Evolutionary conservation across 305 asterid species (phyloP).

Genomic region (Solanum aculeatissimum): DNA sequence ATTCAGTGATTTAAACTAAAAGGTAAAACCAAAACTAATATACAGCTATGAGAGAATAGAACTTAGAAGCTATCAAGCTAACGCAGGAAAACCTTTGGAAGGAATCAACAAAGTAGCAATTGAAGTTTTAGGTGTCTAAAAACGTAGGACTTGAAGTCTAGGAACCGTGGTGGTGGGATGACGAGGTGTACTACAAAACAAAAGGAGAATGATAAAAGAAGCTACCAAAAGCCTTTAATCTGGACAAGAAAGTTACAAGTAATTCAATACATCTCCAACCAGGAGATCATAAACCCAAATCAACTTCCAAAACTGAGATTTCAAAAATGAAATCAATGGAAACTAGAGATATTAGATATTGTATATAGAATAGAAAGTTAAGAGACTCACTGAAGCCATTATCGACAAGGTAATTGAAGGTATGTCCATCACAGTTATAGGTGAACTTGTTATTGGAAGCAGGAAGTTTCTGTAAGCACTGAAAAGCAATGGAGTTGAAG

Average conservation of each 20-base stretch:
- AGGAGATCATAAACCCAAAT: background rate
- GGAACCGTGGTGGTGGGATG: background rate
- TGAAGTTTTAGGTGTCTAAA: background rate
- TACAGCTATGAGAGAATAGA: background rate
- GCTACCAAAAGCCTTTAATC: background rate
- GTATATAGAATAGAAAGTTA: background rate
- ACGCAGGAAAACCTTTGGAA: background rate
- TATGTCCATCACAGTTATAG: no score
- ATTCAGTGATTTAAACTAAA: background rate
- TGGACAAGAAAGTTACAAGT: no score
- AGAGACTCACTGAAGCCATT: conserved; percentile 22
- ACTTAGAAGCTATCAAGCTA: background rate
- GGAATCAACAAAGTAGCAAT: background rate
- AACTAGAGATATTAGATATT: background rate
- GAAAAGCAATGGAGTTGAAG: conserved; percentile 53
- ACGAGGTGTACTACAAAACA: background rate
- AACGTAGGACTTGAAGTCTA: no score
- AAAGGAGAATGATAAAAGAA: background rate
- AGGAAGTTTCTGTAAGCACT: conserved; percentile 72
- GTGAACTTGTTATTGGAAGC: no score
- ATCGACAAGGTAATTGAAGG: no score
- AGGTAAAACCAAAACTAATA: background rate
- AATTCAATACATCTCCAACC: no score
- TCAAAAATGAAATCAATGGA: background rate
- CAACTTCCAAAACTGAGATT: background rate